Evolutionary conservation across 805 yeast species (phyloP), one percentile per base, ranked within the genome.

Genomic region (Wickerhamomyces subpelliculosus): DNA sequence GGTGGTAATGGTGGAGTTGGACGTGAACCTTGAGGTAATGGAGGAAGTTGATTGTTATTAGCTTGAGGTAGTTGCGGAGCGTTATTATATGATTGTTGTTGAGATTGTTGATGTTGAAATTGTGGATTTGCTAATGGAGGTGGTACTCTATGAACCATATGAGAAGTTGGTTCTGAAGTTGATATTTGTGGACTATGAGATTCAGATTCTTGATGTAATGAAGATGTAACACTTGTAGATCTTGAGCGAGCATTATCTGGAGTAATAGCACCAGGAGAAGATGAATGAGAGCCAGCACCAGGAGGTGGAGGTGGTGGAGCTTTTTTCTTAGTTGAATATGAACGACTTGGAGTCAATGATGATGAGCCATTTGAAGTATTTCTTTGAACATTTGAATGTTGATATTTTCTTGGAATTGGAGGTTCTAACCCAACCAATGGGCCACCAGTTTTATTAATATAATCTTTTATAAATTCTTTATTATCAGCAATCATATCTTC

Each of bases 401-500:
- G 78, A 39, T 60, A 67, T 47, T 68, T 72, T 46, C 90, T 68
- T 4, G 93, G 94, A 36, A 85, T 65, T 13, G 95, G 95, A 5
- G 94, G 94, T 54, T 85, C 94, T 20, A 82, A 61, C 1, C 94
- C 94, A 22, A 82, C 82, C 59, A 90, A 64, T 24, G 93, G 81
- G 18, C 89, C 84, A 38, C 93, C 86, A 55, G 78, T 80, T 50
- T 80, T 67, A 4, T 76, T 64, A 41, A 86, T 83, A 53, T 83
- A 86, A 38, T 79, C 80, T 57, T 84, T 86, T 53, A 86, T 84
- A 56, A 85, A 84, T 42, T 83, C 84, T 42, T 88, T 68, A 54
- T 86, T 84, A 37, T 84, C 90, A 0, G 89, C 93, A 56, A 86
- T 85, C 89, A 84, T 81, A 47, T 85, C 95, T 52, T 86, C 94